These are phyloP conservation scores for Ceratocystis diversiconidia DNA, from an alignment of 2,329 filamentous ascomycete genomes.

Conservation along the genomic window DNA sequence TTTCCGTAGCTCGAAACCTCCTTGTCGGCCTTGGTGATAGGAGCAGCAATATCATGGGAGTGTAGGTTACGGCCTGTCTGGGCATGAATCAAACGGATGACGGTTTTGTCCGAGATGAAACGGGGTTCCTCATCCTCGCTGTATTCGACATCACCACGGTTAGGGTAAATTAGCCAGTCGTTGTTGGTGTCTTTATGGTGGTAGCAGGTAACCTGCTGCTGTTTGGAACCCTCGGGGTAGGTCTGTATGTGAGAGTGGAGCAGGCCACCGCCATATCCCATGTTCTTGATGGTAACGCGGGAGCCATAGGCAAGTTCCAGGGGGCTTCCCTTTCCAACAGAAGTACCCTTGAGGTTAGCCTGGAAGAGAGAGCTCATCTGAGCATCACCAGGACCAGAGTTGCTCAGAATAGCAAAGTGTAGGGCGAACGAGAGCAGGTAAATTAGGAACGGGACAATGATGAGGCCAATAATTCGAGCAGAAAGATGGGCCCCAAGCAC, in stretches of 20 bases:
- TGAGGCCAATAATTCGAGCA: constrained; percentile 72
- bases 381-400: constrained; percentile 90
- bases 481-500: constrained; percentile 62
- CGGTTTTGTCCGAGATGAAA: constrained; percentile 63
- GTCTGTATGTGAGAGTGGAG: constrained; percentile 95
- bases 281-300: constrained; percentile 88
- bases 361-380: constrained; percentile 99
- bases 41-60: constrained; percentile 80
- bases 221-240: constrained; percentile 79
- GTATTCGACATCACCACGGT: constrained; percentile 61
- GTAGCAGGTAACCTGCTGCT: constrained; percentile 98
- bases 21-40: constrained; percentile 73
- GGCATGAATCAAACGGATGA: constrained; percentile 78
- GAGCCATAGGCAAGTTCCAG: constrained; percentile 85
- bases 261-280: constrained; percentile 95
- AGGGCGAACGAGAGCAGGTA: constrained; percentile 93
- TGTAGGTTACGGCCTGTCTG: constrained; percentile 96
- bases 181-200: constrained; percentile 99
- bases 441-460: constrained; percentile 74
- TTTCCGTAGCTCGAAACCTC: constrained; percentile 97
- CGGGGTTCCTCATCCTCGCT: constrained; percentile 55
- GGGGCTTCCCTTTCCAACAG: constrained; percentile 87
- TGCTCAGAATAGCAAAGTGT: constrained; percentile 87
- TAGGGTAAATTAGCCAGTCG: constrained; percentile 98
- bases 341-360: constrained; percentile 83